Percentiles rank a stretch among this genome's conserved stretches.
Evolutionary conservation across 1,284 basidiomycete species (phyloP).

Genomic region (Xanthoconium separans): DNA sequence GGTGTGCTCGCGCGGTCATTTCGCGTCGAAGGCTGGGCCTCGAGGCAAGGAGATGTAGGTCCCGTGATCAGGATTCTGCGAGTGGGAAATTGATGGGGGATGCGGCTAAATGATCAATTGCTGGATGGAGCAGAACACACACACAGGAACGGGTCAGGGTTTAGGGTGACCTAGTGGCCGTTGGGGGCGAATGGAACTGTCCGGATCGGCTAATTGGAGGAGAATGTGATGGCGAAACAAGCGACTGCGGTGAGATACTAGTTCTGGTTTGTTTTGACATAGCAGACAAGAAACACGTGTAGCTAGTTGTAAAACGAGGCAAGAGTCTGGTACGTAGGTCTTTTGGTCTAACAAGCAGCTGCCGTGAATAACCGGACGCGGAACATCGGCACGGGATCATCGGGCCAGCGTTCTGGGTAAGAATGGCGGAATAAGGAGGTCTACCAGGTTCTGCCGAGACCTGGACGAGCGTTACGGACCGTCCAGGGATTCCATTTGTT

Average conservation of each 20-base stretch:
- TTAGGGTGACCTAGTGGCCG: conserved; percentile 13
- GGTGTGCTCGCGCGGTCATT: conserved; percentile 28
- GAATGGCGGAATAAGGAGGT: conserved; percentile 13
- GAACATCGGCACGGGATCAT: conserved; percentile 21
- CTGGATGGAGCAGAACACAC: conserved; percentile 2
- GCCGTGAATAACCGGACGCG: conserved; percentile 17
- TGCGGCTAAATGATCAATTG: conserved; percentile 7
- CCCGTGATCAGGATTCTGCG: conserved; percentile 20
- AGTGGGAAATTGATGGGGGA: conserved; percentile 14
- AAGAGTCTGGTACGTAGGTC: too few relatives aligned
- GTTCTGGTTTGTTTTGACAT: neutral
- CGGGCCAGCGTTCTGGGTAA: conserved; percentile 13
- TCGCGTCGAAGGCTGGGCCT: conserved; percentile 26
- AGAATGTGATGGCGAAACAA: too few relatives aligned
- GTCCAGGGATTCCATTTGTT: too few relatives aligned
- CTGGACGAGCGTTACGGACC: conserved; percentile 4
- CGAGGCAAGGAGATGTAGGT: conserved; percentile 24
- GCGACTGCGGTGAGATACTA: too few relatives aligned
- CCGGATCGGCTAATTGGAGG: conserved; percentile 16
- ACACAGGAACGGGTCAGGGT: conserved; percentile 28
- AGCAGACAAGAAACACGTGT: neutral
- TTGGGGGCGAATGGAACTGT: conserved; percentile 11
- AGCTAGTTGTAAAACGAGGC: conserved; percentile 12
- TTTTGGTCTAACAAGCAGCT: neutral
- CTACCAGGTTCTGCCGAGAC: conserved; percentile 15